Base-by-base conservation (phyloP, 225 moss, liverwort and hornwort species). In the Antitrichia curtipendula region DNA sequence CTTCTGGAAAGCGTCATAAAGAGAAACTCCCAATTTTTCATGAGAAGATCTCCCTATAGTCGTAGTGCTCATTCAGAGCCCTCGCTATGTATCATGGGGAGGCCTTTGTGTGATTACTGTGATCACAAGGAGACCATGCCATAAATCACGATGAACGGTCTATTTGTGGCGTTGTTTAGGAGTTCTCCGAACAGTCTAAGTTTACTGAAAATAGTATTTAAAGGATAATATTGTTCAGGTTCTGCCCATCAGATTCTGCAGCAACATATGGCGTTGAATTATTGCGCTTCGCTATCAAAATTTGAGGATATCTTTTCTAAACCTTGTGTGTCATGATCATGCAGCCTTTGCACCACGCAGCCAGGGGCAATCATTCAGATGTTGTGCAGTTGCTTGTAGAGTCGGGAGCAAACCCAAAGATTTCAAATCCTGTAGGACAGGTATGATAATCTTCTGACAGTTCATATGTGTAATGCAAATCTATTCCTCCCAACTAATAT, bases 331-430 rank as follows among this genome's bases (percentile, higher is more conserved):
- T 82, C 53, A 21, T 87, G 76, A 81, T 79, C 40, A 53, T 83
- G 91, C 89, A 94, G 90, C 89, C 91, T 76, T 87, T 92, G 81
- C 91, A 93, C 74, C 92, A 93, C 72, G 92, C 90, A 40, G 88
- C 93, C 38, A 85, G 92, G 78, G 93, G 89, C 58, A 90, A 93
- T 71, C 91, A 89, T 82, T 84, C 93, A 45, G 92, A 91, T 75
- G 91, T 94, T 84, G 93, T 93, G 72, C 90, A 92, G 74, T 60
- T 89, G 84, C 92, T 93, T 88, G 89, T 94, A 41, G 82, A 92
- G 83, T 91, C 87, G 1, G 87, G 92, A 84, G 93, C 90, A 20
- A 90, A 88, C 83, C 87, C 87, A 10, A 91, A 91, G 72, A 88
- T 93, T 59, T 47, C 21, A 20, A 92, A 92, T 88, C 88, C 87